phyloP scores from a whole-genome alignment of 164 flowering plant genomes.

The Saururus chinensis region DNA sequence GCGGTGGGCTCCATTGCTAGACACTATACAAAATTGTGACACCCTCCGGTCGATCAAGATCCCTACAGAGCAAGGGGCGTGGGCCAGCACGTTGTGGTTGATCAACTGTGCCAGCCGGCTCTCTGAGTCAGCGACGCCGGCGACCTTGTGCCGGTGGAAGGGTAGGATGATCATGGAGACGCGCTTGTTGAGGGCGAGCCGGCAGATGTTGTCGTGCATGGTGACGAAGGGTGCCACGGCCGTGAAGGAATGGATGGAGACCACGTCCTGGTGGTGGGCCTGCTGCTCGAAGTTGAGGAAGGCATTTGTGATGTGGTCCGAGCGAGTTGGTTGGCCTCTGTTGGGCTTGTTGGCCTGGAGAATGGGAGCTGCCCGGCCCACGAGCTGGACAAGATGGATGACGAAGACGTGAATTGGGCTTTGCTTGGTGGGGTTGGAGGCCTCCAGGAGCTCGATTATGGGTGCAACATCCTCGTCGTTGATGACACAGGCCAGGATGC shows the following conservation, averaged over 20 bases:
- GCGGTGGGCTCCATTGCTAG: slow-evolving; percentile 15
- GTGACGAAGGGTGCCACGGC: slow-evolving; percentile 3
- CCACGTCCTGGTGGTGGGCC: not conserved
- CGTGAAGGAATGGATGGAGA: not conserved
- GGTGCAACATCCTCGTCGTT: slow-evolving; percentile 14
- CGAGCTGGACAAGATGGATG: slow-evolving; percentile 65
- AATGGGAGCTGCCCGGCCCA: slow-evolving; percentile 63
- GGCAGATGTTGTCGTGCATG: slow-evolving; percentile 24
- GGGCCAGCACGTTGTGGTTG: slow-evolving; percentile 50
- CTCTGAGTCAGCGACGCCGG: slow-evolving; percentile 54
- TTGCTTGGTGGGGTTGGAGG: slow-evolving; percentile 34
- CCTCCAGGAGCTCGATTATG: slow-evolving; percentile 26
- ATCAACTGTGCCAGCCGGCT: slow-evolving; percentile 43
- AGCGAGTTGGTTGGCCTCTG: not conserved
- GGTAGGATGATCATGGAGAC: slow-evolving; percentile 16
- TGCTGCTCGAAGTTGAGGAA: not conserved
- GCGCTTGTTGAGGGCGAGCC: slow-evolving; percentile 35
- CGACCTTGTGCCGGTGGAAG: slow-evolving; percentile 74
- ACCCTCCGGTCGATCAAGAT: slow-evolving; percentile 52
- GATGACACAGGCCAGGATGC: slow-evolving; percentile 23
- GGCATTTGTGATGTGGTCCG: not conserved
- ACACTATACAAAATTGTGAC: slow-evolving; percentile 20
- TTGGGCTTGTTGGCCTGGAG: slow-evolving; percentile 46
- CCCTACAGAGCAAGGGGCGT: slow-evolving; percentile 56
- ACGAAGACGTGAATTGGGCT: slow-evolving; percentile 40